A percentile compares a stretch with the other conserved stretches of the same genome.
These are phyloP conservation scores for Nicotiana sylvestris DNA, from an alignment of 257 asterid species.

Conservation along the genomic window DNA sequence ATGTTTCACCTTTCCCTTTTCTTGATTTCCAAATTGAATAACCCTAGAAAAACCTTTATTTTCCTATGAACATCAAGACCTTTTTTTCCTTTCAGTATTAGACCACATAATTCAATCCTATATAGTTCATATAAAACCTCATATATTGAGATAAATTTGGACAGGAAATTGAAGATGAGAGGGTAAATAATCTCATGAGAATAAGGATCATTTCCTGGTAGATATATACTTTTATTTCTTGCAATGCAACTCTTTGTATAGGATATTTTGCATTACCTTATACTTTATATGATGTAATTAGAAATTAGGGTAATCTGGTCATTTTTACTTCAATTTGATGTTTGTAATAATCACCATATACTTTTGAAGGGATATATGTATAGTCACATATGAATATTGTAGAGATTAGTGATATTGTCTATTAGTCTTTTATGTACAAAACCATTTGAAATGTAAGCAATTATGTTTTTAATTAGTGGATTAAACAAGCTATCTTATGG, in stretches of 20 bases:
- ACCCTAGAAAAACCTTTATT: not conserved
- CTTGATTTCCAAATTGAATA: slow-evolving; percentile 42
- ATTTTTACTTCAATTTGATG: not conserved
- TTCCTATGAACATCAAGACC: not conserved
- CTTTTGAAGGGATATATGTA: not conserved
- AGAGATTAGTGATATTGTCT: slow-evolving; percentile 3
- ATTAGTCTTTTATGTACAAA: not conserved
- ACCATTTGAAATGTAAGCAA: slow-evolving; percentile 1
- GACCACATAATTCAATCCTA: not conserved
- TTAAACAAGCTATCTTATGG: not conserved
- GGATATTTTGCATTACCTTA: not conserved
- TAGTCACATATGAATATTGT: not conserved
- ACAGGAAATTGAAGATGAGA: not conserved
- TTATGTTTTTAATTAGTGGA: not conserved
- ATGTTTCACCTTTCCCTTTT: slow-evolving; percentile 49
- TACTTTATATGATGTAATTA: not conserved
- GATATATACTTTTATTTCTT: not conserved
- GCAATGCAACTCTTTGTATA: not conserved
- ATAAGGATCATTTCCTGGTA: not conserved
- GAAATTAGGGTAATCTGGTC: not conserved
- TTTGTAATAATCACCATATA: slow-evolving; percentile 12
- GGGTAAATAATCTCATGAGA: not conserved
- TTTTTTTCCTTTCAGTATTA: not conserved
- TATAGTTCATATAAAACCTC: not conserved
- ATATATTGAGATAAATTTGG: not conserved